Conservation (phyloP, 1,139 yeast species). For the Candida freyschussii region DNA sequence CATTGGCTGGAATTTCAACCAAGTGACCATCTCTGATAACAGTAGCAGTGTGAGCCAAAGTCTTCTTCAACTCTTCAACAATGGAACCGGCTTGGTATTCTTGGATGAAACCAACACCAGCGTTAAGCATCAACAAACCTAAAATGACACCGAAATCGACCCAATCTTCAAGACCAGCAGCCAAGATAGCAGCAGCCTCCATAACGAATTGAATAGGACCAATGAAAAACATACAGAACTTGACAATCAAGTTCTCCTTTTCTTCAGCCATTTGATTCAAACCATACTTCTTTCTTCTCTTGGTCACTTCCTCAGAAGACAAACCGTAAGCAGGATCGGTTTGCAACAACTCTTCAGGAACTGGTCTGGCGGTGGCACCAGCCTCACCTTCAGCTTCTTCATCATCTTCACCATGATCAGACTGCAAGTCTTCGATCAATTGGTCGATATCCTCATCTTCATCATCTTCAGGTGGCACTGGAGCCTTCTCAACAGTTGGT, state of each 20-base stretch:
- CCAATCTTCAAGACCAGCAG: conserved; percentile 99
- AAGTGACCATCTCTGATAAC: conserved; percentile 82
- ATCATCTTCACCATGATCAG: conserved; percentile 63
- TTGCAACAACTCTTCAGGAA: conserved; percentile 85
- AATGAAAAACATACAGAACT: conserved; percentile 88
- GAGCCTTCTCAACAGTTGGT: conserved; percentile 39
- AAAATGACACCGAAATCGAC: conserved; percentile 98
- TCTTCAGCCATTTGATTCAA: conserved; percentile 94
- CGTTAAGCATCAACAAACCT: conserved; percentile 83
- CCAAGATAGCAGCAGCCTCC: conserved; percentile 97
- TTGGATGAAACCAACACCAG: conserved; percentile 93
- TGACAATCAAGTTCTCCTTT: conserved; percentile 73
- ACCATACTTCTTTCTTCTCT: conserved; percentile 93
- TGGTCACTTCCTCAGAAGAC: conserved; percentile 71
- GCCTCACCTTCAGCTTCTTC: conserved; percentile 34
- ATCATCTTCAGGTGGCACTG: conserved; percentile 37
- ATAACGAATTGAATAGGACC: conserved; percentile 99
- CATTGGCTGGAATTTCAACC: conserved; percentile 70
- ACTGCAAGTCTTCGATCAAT: conserved; percentile 83
- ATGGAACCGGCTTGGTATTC: conserved; percentile 97
- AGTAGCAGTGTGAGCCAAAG: conserved; percentile 82
- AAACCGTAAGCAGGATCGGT: conserved; percentile 85
- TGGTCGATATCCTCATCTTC: conserved; percentile 87
- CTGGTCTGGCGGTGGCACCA: conserved; percentile 50
- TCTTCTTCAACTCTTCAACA: conserved; percentile 91